These are phyloP conservation scores for Xerocomellus amylosporus DNA, from an alignment of 768 basidiomycete genomes.

Conservation along the genomic window DNA sequence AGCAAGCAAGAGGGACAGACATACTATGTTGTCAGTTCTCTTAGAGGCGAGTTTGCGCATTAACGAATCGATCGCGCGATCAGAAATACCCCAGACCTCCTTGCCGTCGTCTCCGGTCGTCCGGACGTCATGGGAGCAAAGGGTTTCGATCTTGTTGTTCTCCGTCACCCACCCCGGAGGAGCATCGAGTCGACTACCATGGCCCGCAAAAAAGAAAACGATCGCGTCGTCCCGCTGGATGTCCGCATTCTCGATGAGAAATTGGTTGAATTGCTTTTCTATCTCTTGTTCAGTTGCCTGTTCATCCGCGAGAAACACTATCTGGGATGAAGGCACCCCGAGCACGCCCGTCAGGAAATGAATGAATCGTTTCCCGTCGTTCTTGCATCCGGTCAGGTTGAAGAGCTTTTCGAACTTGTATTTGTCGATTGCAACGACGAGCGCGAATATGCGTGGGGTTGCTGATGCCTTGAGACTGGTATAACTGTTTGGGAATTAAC, in stretches of 20 bases:
- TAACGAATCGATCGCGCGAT: conserved; percentile 12
- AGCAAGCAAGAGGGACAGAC: background rate
- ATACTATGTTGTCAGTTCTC: conserved; percentile 21
- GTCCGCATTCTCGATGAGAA: conserved; percentile 7
- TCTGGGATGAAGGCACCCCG: conserved; percentile 10
- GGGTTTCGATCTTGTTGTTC: conserved; percentile 9
- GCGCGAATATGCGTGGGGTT: conserved; percentile 16
- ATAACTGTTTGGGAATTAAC: background rate
- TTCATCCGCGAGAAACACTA: conserved; percentile 16
- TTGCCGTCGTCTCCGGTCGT: conserved; percentile 6
- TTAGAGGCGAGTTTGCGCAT: conserved; percentile 15
- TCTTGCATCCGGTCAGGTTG: conserved; percentile 16
- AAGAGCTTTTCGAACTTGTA: background rate
- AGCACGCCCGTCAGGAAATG: conserved; percentile 9
- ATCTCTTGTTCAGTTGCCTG: conserved; percentile 11
- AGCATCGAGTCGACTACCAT: conserved; percentile 7
- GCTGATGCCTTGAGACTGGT: background rate
- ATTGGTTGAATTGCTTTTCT: conserved; percentile 1
- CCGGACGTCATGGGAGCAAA: conserved; percentile 12
- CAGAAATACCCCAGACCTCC: conserved; percentile 11
- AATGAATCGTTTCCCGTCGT: conserved; percentile 16
- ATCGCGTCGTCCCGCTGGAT: conserved; percentile 18
- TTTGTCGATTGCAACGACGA: conserved; percentile 16
- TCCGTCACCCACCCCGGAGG: conserved; percentile 21
- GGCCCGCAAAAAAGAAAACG: conserved; percentile 20